Percentiles rank a stretch among this genome's conserved stretches.
phyloP scores from a whole-genome alignment of 1,139 yeast genomes.

The Starmera stellimalicola region DNA sequence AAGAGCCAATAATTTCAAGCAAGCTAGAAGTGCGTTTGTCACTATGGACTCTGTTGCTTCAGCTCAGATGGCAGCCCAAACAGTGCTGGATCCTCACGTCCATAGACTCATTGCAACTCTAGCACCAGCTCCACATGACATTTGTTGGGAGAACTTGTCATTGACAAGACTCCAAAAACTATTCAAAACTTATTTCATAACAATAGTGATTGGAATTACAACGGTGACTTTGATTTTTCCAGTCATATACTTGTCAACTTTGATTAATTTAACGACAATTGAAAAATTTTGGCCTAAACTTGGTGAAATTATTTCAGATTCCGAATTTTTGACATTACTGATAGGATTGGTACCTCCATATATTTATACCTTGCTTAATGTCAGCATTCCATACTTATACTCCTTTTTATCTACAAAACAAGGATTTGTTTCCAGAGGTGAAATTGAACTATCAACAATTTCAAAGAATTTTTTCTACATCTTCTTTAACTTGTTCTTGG shows the following conservation, averaged over 20 bases:
- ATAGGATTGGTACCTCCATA: slow-evolving; percentile 76
- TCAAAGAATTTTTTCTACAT: slow-evolving; percentile 78
- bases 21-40: slow-evolving; percentile 49
- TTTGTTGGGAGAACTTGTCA: slow-evolving; percentile 69
- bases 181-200: slow-evolving; percentile 50
- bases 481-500: slow-evolving; percentile 75
- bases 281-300: slow-evolving; percentile 64
- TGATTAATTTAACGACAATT: slow-evolving; percentile 61
- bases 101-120: slow-evolving; percentile 60
- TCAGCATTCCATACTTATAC: slow-evolving; percentile 66
- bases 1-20: slow-evolving; percentile 17
- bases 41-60: slow-evolving; percentile 81
- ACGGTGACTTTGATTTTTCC: slow-evolving; percentile 67
- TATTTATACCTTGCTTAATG: slow-evolving; percentile 65
- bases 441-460: slow-evolving; percentile 68
- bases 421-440: slow-evolving; percentile 74
- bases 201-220: slow-evolving; percentile 50
- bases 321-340: slow-evolving; percentile 52
- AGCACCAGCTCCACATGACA: slow-evolving; percentile 87
- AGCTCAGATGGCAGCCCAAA: slow-evolving; percentile 88
- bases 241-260: slow-evolving; percentile 61
- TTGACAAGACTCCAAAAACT: slow-evolving; percentile 49
- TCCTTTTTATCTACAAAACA: slow-evolving; percentile 60
- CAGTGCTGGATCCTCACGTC: slow-evolving; percentile 73
- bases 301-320: slow-evolving; percentile 50